Evolutionary conservation across 306 rosid species (phyloP).

Genomic region (Quercus mongolica): DNA sequence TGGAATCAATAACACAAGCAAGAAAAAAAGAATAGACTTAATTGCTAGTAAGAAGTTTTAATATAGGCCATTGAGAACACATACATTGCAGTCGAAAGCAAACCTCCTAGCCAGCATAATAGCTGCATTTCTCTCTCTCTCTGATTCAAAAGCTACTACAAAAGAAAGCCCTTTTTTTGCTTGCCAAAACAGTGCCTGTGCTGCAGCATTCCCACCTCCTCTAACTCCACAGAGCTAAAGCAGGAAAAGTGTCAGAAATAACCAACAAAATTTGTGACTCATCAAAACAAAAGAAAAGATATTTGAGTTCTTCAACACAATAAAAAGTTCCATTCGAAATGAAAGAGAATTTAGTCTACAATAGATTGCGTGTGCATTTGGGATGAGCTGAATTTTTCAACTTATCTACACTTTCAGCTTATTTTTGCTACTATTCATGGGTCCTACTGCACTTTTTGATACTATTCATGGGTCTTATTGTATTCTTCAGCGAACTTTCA

Average conservation of each 20-base stretch:
- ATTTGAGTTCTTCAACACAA: neutral
- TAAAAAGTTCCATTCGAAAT: too few relatives aligned
- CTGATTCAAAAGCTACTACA: constrained; percentile 78
- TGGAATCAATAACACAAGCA: neutral
- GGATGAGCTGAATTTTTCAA: too few relatives aligned
- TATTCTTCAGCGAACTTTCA: too few relatives aligned
- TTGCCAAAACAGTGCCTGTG: constrained; percentile 89
- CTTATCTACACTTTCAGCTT: too few relatives aligned
- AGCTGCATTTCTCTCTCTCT: constrained; percentile 84
- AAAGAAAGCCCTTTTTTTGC: constrained; percentile 70
- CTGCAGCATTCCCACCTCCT: constrained; percentile 90
- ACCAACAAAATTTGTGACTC: neutral
- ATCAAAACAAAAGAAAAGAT: neutral
- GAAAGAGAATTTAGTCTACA: too few relatives aligned
- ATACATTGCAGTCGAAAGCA: constrained; percentile 86
- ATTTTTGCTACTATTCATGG: too few relatives aligned
- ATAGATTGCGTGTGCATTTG: too few relatives aligned
- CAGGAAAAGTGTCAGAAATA: constrained; percentile 10
- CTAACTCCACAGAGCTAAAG: constrained; percentile 84
- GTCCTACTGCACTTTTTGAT: too few relatives aligned
- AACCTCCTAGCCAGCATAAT: constrained; percentile 93
- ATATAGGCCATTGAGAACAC: constrained; percentile 24
- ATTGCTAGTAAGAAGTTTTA: neutral
- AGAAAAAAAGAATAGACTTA: neutral
- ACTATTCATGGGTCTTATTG: too few relatives aligned